These are phyloP conservation scores for Physcomitrium patens DNA, from an alignment of 225 moss, liverwort and hornwort species.

Conservation along the genomic window DNA sequence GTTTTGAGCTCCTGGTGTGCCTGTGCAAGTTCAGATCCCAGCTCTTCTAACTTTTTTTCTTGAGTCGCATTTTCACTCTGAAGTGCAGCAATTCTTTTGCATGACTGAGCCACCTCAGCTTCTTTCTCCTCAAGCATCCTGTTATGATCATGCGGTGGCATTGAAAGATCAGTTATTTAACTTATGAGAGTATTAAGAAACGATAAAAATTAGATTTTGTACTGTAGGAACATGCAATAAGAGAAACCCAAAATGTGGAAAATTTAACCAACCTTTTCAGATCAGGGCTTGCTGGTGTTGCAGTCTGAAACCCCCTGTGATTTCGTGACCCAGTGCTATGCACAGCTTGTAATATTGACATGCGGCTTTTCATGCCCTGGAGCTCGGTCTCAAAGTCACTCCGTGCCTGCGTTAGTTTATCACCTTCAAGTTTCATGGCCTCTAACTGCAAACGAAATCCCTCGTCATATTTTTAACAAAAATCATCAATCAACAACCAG, in stretches of 20 bases:
- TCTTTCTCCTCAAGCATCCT: slow-evolving; percentile 54
- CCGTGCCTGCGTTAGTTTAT: slow-evolving; percentile 26
- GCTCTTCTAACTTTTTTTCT: slow-evolving; percentile 31
- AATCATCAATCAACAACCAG: not conserved
- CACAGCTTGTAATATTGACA: slow-evolving; percentile 52
- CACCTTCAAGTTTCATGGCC: slow-evolving; percentile 31
- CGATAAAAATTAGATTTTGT: not conserved
- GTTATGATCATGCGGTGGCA: not conserved
- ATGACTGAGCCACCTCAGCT: slow-evolving; percentile 29
- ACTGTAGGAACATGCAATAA: not conserved
- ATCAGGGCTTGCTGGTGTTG: slow-evolving; percentile 42
- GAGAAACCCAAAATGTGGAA: not conserved
- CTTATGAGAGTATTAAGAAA: not conserved
- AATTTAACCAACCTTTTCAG: slow-evolving; percentile 35
- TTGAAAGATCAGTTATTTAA: not conserved
- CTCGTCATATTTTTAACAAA: slow-evolving; percentile 18
- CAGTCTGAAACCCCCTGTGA: slow-evolving; percentile 42
- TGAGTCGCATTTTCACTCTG: slow-evolving; percentile 32
- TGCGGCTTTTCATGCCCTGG: slow-evolving; percentile 52
- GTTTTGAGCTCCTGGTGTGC: slow-evolving; percentile 42
- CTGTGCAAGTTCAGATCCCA: slow-evolving; percentile 37
- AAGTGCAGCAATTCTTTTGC: slow-evolving; percentile 30
- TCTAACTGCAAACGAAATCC: slow-evolving; percentile 34
- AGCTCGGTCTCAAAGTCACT: slow-evolving; percentile 46
- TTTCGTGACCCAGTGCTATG: slow-evolving; percentile 41